Evolutionary conservation across 331 rosid species (phyloP), one percentile per base, ranked within the genome.

Genomic region (Saraca asoca): DNA sequence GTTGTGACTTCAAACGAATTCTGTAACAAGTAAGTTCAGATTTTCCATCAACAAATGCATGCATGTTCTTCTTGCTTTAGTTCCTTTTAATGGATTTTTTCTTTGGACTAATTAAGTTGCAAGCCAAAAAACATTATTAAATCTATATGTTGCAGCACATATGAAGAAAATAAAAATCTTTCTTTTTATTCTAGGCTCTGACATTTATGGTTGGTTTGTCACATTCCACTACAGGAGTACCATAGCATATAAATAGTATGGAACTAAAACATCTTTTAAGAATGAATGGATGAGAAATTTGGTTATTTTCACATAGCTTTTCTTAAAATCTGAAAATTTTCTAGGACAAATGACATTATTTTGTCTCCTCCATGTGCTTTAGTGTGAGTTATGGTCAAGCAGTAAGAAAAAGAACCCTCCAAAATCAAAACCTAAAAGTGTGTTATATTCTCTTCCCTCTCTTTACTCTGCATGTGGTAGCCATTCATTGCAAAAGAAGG

Each of bases 351-450:
- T 48, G 72, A 33, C 48, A 67, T 20, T 35, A 15, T 62, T 37
- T 6, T 79, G 79, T 67, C 81, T 71, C 73, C 78, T 79, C 79
- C 80, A 77, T 74, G 80, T 74, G 80, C 64, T 71, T 56, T 77
- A 49, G 65, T 68, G 58, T 46, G 69, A 50, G 75, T 66, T 60
- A 70, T 48, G 48, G 59, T 12, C 51, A 62, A 34, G 56, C 60
- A 72, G n/a, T 13, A n/a, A 70, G 42, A 11, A 70, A 50, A 69
- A 29, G 65, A 65, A 51, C 60, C 69, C 20, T 13, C 20, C 29
- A 14, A 62, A 53, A 19, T 35, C 61, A 7, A 11, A n/a, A 38
- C 18, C 19, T n/a, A n/a, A 58, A 58, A 58, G 31, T 39, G 37
- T 33, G 12, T 12, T 52, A 51, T 64, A 69, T 70, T 64, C 69